Conservation (phyloP, 2,329 filamentous ascomycete species). For the Celoporthe dispersa region DNA sequence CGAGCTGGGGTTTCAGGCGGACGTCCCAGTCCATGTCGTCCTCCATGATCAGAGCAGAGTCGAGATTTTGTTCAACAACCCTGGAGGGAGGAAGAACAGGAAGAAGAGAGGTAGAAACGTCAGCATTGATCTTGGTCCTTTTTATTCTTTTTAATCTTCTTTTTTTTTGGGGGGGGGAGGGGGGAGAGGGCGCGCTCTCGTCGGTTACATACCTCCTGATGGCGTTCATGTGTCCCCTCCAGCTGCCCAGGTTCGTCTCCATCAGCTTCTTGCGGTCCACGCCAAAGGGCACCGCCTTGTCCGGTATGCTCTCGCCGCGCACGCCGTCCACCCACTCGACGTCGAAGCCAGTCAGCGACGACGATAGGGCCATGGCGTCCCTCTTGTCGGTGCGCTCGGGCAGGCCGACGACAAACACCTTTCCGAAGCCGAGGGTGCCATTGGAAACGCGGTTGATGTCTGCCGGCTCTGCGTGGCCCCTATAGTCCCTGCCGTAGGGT, state of each 20-base stretch:
- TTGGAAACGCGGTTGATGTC: constrained; percentile 36
- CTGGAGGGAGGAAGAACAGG: constrained; percentile 35
- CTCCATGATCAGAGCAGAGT: constrained; percentile 49
- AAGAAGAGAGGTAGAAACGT: background rate
- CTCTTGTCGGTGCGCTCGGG: constrained; percentile 55
- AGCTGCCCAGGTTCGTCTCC: constrained; percentile 41
- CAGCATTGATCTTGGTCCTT: background rate
- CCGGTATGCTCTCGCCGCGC: constrained; percentile 42
- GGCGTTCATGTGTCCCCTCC: constrained; percentile 49
- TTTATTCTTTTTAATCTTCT: too few species aligned
- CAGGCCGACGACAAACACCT: constrained; percentile 53
- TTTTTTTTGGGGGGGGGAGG: too few species aligned
- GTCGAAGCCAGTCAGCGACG: constrained; percentile 48
- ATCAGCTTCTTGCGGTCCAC: constrained; percentile 40
- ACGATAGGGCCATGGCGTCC: constrained; percentile 53
- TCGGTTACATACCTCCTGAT: constrained; percentile 35
- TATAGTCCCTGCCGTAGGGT: constrained; percentile 30
- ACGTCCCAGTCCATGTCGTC: constrained; percentile 56
- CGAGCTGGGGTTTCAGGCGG: constrained; percentile 44
- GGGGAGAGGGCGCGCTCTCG: too few species aligned
- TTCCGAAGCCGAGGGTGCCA: constrained; percentile 38
- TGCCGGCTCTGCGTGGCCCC: constrained; percentile 27
- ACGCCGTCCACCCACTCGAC: constrained; percentile 54
- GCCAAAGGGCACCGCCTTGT: constrained; percentile 43
- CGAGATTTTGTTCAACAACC: constrained; percentile 44